These are phyloP conservation scores for Dactylellina sp. DNA, from an alignment of 2,329 filamentous ascomycete genomes.

Conservation along the genomic window DNA sequence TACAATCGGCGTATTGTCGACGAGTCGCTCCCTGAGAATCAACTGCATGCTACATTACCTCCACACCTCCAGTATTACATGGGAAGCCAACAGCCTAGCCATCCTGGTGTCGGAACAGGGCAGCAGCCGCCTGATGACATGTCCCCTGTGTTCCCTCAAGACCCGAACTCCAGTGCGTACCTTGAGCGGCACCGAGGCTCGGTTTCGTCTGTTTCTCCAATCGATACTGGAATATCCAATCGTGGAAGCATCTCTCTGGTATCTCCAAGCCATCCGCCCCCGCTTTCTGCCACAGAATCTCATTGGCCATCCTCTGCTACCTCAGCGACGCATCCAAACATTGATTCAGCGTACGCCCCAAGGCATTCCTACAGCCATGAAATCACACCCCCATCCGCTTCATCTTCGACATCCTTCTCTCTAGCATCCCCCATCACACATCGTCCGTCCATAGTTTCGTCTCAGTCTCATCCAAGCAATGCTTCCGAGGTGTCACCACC, in stretches of 20 bases:
- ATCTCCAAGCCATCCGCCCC: conserved; percentile 43
- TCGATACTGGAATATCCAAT: conserved; percentile 35
- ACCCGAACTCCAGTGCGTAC: conserved; percentile 35
- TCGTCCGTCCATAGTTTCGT: conserved; percentile 17
- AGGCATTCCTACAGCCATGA: conserved; percentile 41
- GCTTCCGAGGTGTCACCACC: conserved; percentile 34
- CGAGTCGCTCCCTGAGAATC: conserved; percentile 44
- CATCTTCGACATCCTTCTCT: conserved; percentile 38
- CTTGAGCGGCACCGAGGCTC: conserved; percentile 37
- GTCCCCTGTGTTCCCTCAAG: conserved; percentile 40
- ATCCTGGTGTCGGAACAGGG: conserved; percentile 8
- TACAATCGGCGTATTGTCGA: conserved; percentile 47
- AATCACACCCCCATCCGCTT: conserved; percentile 43
- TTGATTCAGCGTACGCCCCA: conserved; percentile 34
- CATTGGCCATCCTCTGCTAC: conserved; percentile 52
- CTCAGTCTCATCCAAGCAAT: conserved; percentile 35
- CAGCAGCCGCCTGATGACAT: conserved; percentile 34
- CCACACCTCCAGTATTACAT: conserved; percentile 45
- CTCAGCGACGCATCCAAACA: conserved; percentile 46
- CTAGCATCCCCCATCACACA: conserved; percentile 47
- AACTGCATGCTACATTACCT: conserved; percentile 37
- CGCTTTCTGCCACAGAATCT: conserved; percentile 46
- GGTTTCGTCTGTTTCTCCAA: conserved; percentile 37
- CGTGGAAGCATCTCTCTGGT: conserved; percentile 43
- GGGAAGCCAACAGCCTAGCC: conserved; percentile 35